Evolutionary conservation across 2,329 filamentous ascomycete species (phyloP).

Genomic region (Pleomassaria siparia): DNA sequence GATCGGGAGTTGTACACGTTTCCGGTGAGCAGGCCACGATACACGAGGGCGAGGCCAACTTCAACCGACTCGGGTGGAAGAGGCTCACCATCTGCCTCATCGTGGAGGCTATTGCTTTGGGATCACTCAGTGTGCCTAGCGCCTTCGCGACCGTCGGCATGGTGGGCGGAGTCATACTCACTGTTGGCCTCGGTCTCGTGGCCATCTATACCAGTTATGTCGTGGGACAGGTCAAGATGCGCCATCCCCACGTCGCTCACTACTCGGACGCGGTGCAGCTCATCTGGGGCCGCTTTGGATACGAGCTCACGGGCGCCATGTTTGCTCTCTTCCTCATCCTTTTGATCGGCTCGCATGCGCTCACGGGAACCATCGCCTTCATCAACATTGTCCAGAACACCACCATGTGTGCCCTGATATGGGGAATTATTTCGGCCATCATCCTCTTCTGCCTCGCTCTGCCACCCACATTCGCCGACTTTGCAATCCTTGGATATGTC

Average conservation of each 20-base stretch:
- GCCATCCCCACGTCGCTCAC: slow-evolving; percentile 62
- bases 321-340: slow-evolving; percentile 50
- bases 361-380: slow-evolving; percentile 68
- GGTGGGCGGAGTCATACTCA: slow-evolving; percentile 49
- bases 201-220: slow-evolving; percentile 64
- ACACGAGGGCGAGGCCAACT: slow-evolving; percentile 38
- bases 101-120: slow-evolving; percentile 54
- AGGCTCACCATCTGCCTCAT: slow-evolving; percentile 53
- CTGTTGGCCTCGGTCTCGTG: slow-evolving; percentile 55
- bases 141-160: slow-evolving; percentile 51
- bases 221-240: slow-evolving; percentile 61
- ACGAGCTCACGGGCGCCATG: slow-evolving; percentile 61
- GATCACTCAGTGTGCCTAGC: slow-evolving; percentile 49
- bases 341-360: slow-evolving; percentile 69
- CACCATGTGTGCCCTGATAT: slow-evolving; percentile 63
- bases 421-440: slow-evolving; percentile 61
- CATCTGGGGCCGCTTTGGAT: slow-evolving; percentile 56
- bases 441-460: slow-evolving; percentile 63
- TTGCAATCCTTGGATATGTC: slow-evolving; percentile 58
- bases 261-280: slow-evolving; percentile 70
- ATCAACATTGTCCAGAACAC: slow-evolving; percentile 66
- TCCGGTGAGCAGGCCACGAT: slow-evolving; percentile 3
- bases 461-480: slow-evolving; percentile 64
- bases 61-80: slow-evolving; percentile 53
- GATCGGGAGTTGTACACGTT: background rate